These are phyloP conservation scores for Tetracladium setigerum DNA, from an alignment of 495 filamentous ascomycete genomes.

Conservation along the genomic window DNA sequence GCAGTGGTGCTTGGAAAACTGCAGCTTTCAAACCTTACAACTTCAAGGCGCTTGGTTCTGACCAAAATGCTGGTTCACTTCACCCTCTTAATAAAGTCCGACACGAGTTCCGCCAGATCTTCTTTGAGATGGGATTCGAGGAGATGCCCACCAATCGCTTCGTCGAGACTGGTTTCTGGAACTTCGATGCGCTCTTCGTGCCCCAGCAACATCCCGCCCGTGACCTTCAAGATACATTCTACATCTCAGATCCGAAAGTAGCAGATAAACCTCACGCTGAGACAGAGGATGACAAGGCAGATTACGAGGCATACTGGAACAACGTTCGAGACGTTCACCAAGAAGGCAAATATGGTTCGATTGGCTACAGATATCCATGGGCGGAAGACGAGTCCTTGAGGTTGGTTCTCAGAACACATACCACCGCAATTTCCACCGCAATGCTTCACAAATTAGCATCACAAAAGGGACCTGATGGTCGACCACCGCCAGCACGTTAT, in stretches of 20 bases:
- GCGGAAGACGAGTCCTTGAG: conserved; percentile 78
- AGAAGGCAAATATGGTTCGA: conserved; percentile 82
- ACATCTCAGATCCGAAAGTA: conserved; percentile 77
- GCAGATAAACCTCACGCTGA: conserved; percentile 63
- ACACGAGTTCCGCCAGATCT: conserved; percentile 89
- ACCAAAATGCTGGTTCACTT: conserved; percentile 72
- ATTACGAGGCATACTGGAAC: conserved; percentile 84
- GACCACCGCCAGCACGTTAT: conserved; percentile 67
- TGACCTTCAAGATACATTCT: conserved; percentile 96
- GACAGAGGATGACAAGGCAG: conserved; percentile 52
- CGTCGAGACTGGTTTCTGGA: conserved; percentile 97
- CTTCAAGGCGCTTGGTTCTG: conserved; percentile 83
- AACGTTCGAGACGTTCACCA: conserved; percentile 75
- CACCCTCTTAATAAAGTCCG: conserved; percentile 95
- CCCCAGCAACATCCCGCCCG: conserved; percentile 96
- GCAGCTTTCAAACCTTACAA: conserved; percentile 94
- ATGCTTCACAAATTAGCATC: conserved; percentile 85
- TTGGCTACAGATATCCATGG: conserved; percentile 95
- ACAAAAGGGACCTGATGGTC: conserved; percentile 42
- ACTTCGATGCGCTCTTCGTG: conserved; percentile 95
- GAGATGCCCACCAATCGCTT: conserved; percentile 79
- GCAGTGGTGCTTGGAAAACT: conserved; percentile 70
- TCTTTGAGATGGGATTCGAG: conserved; percentile 88
- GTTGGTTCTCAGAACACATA: conserved; percentile 92
- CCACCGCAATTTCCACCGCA: conserved; percentile 79